Evolutionary conservation across 208 protist genomes (phyloP).

Genomic region (Trypanosoma lewisi): DNA sequence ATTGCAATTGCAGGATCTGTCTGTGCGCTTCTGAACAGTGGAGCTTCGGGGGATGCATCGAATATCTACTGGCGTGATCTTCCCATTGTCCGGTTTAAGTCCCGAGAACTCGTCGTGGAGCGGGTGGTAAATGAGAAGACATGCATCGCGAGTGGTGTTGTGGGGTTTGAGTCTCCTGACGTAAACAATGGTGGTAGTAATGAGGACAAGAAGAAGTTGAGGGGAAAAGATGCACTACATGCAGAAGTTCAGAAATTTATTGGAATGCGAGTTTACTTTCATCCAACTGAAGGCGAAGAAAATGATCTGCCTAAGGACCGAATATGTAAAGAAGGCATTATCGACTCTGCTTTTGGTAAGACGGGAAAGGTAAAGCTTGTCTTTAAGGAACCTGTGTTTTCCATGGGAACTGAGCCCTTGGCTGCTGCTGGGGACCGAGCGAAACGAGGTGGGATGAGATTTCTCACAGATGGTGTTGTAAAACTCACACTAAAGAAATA

Average conservation of each 20-base stretch:
- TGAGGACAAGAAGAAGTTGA: constrained; percentile 1
- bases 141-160: constrained; percentile 73
- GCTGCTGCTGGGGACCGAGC: constrained; percentile 19
- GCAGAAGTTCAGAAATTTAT: constrained; percentile 76
- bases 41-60: not conserved
- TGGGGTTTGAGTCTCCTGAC: constrained; percentile 19
- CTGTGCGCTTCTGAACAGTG: constrained; percentile 26
- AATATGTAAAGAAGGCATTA: constrained; percentile 29
- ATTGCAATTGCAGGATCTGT: constrained; percentile 65
- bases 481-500: constrained; percentile 64
- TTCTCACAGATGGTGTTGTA: constrained; percentile 31
- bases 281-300: constrained; percentile 10
- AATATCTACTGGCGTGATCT: constrained; percentile 42
- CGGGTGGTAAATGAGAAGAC: constrained; percentile 60
- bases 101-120: constrained; percentile 45
- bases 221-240: constrained; percentile 45
- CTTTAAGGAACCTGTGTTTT: constrained; percentile 57
- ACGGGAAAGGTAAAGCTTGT: constrained; percentile 75
- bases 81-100: constrained; percentile 54
- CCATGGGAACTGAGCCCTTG: not conserved
- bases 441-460: constrained; percentile 18
- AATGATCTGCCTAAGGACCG: not conserved
- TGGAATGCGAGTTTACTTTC: constrained; percentile 54
- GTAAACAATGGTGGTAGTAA: not conserved
- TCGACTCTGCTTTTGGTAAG: constrained; percentile 83